A percentile compares a stretch with the other conserved stretches of the same genome.
These are phyloP conservation scores for Aspergillus ustus DNA, from an alignment of 2,329 filamentous ascomycete species.

Conservation along the genomic window DNA sequence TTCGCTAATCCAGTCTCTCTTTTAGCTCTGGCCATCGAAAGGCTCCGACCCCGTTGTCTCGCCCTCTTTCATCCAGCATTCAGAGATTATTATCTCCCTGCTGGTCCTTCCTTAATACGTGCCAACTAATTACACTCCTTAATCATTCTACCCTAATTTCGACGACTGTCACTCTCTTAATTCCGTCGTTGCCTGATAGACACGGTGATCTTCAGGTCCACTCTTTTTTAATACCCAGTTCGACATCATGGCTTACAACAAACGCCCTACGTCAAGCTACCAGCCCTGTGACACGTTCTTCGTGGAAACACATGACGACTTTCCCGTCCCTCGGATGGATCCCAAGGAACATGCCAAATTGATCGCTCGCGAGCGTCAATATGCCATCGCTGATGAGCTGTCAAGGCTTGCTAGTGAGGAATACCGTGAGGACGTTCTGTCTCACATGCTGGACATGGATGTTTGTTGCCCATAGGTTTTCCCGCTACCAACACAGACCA, in stretches of 20 bases:
- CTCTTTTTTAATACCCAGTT: constrained; percentile 38
- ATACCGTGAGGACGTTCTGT: constrained; percentile 91
- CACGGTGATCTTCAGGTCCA: constrained; percentile 47
- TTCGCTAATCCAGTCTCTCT: constrained; percentile 36
- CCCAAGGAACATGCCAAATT: constrained; percentile 77
- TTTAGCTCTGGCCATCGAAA: constrained; percentile 40
- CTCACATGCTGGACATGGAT: constrained; percentile 97
- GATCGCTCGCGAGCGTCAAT: constrained; percentile 80
- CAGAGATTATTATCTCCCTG: constrained; percentile 46
- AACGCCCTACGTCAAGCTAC: constrained; percentile 56
- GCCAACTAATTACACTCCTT: constrained; percentile 66
- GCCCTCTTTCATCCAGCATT: constrained; percentile 37
- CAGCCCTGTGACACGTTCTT: constrained; percentile 72
- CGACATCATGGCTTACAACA: constrained; percentile 60
- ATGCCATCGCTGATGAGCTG: constrained; percentile 85
- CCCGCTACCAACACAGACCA: neutral
- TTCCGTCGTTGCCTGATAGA: constrained; percentile 47
- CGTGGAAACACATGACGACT: constrained; percentile 64
- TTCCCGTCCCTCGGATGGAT: constrained; percentile 59
- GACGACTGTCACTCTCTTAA: constrained; percentile 58
- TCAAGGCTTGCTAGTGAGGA: constrained; percentile 84
- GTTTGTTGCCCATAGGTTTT: constrained; percentile 40
- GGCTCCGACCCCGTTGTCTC: constrained; percentile 34
- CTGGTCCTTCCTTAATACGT: constrained; percentile 52
- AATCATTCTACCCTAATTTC: constrained; percentile 43